These are phyloP conservation scores for Globisporangium rhizosaccharum DNA, from an alignment of 352 stramenopile species.

Conservation along the genomic window DNA sequence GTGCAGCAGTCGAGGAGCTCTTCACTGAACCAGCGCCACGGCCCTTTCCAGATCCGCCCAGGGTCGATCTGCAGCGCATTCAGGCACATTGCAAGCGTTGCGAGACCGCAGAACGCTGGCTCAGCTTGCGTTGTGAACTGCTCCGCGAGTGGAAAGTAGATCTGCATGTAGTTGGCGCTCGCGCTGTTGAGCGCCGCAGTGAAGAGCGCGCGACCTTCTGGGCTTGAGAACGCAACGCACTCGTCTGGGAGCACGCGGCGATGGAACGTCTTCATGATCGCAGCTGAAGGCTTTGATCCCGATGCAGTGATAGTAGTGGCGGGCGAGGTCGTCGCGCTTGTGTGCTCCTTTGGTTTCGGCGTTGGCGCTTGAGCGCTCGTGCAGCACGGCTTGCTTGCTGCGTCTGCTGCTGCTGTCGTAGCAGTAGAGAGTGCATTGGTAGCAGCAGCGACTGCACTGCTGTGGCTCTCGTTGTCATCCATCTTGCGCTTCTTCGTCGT, in stretches of 20 bases:
- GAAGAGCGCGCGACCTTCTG: conserved; percentile 81
- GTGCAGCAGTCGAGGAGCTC: conserved; percentile 82
- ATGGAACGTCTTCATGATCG: conserved; percentile 58
- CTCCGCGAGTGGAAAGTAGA: conserved; percentile 91
- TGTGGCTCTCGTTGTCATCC: neutral
- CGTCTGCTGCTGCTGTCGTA: neutral
- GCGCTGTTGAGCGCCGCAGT: conserved; percentile 46
- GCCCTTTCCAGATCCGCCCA: conserved; percentile 66
- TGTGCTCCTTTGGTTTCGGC: neutral
- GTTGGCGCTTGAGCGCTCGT: neutral
- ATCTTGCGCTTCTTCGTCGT: conserved; percentile 11
- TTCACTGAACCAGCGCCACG: conserved; percentile 83
- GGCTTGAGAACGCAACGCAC: conserved; percentile 81
- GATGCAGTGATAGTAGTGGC: neutral
- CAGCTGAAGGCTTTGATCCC: neutral
- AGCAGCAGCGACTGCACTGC: neutral
- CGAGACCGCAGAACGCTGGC: conserved; percentile 88
- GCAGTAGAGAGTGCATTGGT: neutral
- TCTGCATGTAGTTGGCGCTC: conserved; percentile 70
- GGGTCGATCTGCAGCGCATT: conserved; percentile 78
- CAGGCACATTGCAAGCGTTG: conserved; percentile 78
- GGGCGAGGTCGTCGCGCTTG: neutral
- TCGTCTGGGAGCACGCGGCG: conserved; percentile 70
- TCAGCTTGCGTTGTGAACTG: conserved; percentile 90
- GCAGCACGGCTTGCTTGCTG: neutral